Conservation (phyloP, 495 filamentous ascomycete species). For the Xylaria cubensis region DNA sequence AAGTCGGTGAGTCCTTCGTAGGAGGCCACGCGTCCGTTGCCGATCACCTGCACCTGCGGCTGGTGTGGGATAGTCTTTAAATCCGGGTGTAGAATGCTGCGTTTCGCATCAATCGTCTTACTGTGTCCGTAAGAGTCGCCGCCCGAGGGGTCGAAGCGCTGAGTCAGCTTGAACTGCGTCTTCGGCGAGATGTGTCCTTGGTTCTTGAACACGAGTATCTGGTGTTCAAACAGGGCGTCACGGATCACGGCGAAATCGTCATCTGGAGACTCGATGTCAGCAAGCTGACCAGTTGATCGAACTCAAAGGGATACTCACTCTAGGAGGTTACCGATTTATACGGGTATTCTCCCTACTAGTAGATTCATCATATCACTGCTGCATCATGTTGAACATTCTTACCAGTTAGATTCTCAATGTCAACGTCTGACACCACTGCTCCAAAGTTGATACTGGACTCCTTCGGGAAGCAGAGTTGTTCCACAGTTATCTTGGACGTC, state of each 20-base stretch:
- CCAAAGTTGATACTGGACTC: slow-evolving; percentile 64
- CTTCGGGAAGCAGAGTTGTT: slow-evolving; percentile 51
- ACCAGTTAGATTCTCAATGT: slow-evolving; percentile 66
- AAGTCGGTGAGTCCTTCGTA: slow-evolving; percentile 74
- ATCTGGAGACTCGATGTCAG: slow-evolving; percentile 47
- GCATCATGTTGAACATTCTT: slow-evolving; percentile 40
- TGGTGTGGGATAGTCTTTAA: slow-evolving; percentile 80
- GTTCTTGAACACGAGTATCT: slow-evolving; percentile 73
- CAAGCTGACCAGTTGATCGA: slow-evolving; percentile 3
- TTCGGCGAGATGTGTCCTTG: slow-evolving; percentile 65
- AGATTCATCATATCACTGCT: slow-evolving; percentile 25
- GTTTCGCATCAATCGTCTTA: slow-evolving; percentile 69
- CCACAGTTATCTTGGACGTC: slow-evolving; percentile 36
- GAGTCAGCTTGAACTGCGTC: slow-evolving; percentile 74
- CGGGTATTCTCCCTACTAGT: slow-evolving; percentile 56
- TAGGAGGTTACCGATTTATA: slow-evolving; percentile 62
- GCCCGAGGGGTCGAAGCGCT: slow-evolving; percentile 67
- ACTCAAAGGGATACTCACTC: slow-evolving; percentile 44
- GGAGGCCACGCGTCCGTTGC: slow-evolving; percentile 67
- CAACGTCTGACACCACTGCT: slow-evolving; percentile 59
- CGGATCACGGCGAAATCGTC: slow-evolving; percentile 65
- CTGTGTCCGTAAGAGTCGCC: slow-evolving; percentile 73
- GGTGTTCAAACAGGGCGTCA: slow-evolving; percentile 65
- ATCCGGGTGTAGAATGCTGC: slow-evolving; percentile 75
- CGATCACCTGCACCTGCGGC: slow-evolving; percentile 79